Conservation (phyloP, 2,329 filamentous ascomycete species). For the Trichoderma atrobrunneum region DNA sequence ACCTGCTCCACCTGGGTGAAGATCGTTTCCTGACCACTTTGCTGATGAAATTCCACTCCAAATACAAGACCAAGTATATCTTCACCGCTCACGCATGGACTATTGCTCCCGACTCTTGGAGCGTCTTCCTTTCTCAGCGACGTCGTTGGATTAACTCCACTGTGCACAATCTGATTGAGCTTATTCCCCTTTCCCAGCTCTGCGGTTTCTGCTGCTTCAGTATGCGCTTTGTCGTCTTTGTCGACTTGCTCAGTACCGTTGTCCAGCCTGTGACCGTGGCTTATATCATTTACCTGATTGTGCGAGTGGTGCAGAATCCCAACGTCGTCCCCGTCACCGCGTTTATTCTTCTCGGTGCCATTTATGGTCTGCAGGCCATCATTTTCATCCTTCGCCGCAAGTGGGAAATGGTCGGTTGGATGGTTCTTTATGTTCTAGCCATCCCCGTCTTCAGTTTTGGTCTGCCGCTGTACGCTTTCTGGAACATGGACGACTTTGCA, state of each 20-base stretch:
- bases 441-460: constrained; percentile 89
- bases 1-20: constrained; percentile 91
- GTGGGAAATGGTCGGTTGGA: constrained; percentile 99
- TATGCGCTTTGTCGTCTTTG: constrained; percentile 96
- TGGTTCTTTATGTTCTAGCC: constrained; percentile 90
- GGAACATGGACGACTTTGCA: constrained; percentile 99
- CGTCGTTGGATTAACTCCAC: constrained; percentile 99
- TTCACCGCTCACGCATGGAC: constrained; percentile 93
- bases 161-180: constrained; percentile 93
- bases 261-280: constrained; percentile 88
- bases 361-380: constrained; percentile 94
- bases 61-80: constrained; percentile 98
- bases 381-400: constrained; percentile 96
- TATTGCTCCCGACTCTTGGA: constrained; percentile 90
- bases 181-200: constrained; percentile 88
- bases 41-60: constrained; percentile 84
- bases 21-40: constrained; percentile 96
- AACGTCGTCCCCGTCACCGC: constrained; percentile 75
- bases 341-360: constrained; percentile 87
- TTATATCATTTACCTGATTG: constrained; percentile 88
- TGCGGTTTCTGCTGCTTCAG: constrained; percentile 99
- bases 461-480: constrained; percentile 92
- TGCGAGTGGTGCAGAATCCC: constrained; percentile 61
- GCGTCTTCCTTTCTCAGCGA: constrained; percentile 94
- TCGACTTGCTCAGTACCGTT: constrained; percentile 88